Percentiles rank a stretch among this genome's conserved stretches.
Conservation (phyloP, 2,329 filamentous ascomycete genomes). For the Aureobasidium sp. region DNA sequence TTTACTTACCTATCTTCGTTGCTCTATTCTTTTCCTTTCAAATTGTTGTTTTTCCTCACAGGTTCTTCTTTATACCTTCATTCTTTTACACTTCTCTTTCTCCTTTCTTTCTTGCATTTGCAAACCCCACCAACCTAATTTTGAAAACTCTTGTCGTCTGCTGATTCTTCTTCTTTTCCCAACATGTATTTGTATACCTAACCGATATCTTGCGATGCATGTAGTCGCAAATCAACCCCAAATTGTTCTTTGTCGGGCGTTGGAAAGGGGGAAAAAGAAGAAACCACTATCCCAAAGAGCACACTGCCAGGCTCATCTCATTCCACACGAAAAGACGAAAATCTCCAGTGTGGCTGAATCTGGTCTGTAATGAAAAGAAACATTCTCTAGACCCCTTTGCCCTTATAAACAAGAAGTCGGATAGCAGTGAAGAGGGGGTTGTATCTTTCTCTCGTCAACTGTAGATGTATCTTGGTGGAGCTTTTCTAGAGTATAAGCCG, state of each 20-base stretch:
- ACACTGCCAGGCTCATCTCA: not conserved
- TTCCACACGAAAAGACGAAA: not conserved
- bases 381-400: not conserved
- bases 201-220: not conserved
- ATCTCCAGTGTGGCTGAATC: not conserved
- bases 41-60: not conserved
- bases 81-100: slow-evolving; percentile 1
- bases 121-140: not conserved
- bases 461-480: not conserved
- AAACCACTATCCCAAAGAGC: not conserved
- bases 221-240: not conserved
- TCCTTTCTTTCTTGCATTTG: not conserved
- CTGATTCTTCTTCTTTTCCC: not conserved
- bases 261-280: not conserved
- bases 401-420: slow-evolving; percentile 5
- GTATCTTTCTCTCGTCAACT: not conserved
- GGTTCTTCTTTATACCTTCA: slow-evolving; percentile 1
- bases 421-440: slow-evolving; percentile 16
- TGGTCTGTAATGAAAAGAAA: not conserved
- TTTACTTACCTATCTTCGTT: slow-evolving; percentile 7
- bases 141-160: not conserved
- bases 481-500: too few species aligned
- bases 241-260: not conserved
- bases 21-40: not conserved
- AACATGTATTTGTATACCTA: slow-evolving; percentile 5